Conservation (phyloP, 495 filamentous ascomycete genomes). For the Talaromyces proteolyticus region DNA sequence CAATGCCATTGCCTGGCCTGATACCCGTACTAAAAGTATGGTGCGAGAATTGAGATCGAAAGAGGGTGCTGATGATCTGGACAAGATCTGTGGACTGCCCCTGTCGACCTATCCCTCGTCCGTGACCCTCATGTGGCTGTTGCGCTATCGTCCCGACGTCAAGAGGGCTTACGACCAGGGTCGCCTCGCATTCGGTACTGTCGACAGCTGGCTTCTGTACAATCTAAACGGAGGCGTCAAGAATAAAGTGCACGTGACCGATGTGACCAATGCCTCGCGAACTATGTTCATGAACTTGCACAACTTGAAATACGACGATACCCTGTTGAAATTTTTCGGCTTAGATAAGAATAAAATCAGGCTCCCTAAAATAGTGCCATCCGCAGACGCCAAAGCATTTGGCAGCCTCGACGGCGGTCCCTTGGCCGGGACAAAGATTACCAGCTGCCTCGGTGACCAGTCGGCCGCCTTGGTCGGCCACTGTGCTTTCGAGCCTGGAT, state of each 20-base stretch:
- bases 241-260: conserved; percentile 73
- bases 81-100: conserved; percentile 76
- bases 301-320: conserved; percentile 76
- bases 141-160: conserved; percentile 66
- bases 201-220: conserved; percentile 91
- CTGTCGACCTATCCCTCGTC: conserved; percentile 92
- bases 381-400: conserved; percentile 71
- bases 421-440: conserved; percentile 67
- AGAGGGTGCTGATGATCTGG: conserved; percentile 57
- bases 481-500: conserved; percentile 79
- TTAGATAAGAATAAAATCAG: conserved; percentile 58
- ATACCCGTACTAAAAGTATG: conserved; percentile 75
- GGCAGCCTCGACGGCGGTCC: conserved; percentile 59
- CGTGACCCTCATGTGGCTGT: conserved; percentile 84
- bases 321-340: conserved; percentile 75
- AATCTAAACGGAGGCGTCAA: conserved; percentile 75
- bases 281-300: conserved; percentile 96
- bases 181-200: conserved; percentile 81
- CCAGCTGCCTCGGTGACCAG: conserved; percentile 88
- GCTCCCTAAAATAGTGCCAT: conserved; percentile 82
- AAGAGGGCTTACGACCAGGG: conserved; percentile 72
- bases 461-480: conserved; percentile 91
- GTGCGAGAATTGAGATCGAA: conserved; percentile 69
- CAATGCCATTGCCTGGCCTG: conserved; percentile 93
- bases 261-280: conserved; percentile 86